These are phyloP conservation scores for Paraleonurus japonicus DNA, from an alignment of 257 asterid genomes.

Conservation along the genomic window DNA sequence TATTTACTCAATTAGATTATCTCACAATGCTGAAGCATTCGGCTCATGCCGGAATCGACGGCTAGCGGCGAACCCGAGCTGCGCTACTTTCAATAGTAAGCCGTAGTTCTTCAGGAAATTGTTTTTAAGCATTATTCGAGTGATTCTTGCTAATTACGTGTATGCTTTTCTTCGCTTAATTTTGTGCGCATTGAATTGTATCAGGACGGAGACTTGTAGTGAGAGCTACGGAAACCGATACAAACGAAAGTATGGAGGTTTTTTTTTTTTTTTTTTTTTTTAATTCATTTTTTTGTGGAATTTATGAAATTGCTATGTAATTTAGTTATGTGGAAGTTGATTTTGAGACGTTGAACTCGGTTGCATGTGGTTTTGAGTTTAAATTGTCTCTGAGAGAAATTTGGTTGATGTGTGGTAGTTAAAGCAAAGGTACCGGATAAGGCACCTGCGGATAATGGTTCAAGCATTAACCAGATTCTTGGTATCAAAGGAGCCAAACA, in stretches of 20 bases:
- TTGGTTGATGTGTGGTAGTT: conserved; percentile 39
- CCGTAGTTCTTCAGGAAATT: conserved; percentile 10
- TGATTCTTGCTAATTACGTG: background rate
- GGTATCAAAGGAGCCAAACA: conserved; percentile 70
- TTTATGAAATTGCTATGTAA: background rate
- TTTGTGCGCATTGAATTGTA: conserved; percentile 18
- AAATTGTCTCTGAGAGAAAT: conserved; percentile 8
- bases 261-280: too few relatives aligned
- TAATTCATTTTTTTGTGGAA: background rate
- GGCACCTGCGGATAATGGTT: conserved; percentile 46
- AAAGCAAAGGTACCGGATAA: conserved; percentile 52
- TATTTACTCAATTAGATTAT: conserved; percentile 37
- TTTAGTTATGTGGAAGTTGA: background rate
- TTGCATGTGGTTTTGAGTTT: conserved; percentile 8
- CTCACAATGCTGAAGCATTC: conserved; percentile 31
- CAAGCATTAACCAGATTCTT: conserved; percentile 61
- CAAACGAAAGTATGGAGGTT: conserved; percentile 53
- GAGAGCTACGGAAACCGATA: conserved; percentile 81
- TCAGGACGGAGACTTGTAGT: conserved; percentile 67
- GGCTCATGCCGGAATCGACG: conserved; percentile 38
- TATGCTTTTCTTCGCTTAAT: background rate
- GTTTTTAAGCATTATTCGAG: background rate
- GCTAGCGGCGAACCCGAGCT: conserved; percentile 42
- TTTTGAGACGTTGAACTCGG: background rate
- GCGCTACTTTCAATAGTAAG: conserved; percentile 49